Conservation (phyloP, 2,329 filamentous ascomycete genomes). For the Botrytis elliptica region DNA sequence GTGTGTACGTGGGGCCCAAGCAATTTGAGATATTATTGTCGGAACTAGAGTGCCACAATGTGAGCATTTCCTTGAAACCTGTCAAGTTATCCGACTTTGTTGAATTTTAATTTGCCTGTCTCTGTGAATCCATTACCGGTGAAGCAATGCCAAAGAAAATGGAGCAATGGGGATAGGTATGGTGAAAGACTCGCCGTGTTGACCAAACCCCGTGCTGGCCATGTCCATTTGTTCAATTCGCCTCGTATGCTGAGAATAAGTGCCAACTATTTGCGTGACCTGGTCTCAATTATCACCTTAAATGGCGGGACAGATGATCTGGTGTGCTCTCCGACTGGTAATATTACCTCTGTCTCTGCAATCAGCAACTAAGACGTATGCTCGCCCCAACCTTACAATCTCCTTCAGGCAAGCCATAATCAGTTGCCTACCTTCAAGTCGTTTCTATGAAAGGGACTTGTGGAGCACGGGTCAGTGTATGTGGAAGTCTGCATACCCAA, state of each 20-base stretch:
- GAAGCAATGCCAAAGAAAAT: background rate
- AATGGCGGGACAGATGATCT: background rate
- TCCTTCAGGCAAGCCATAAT: background rate
- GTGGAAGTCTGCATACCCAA: conserved; percentile 11
- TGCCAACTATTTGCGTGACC: background rate
- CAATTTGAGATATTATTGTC: background rate
- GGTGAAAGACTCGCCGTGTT: background rate
- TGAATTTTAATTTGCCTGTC: background rate
- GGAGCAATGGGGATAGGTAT: background rate
- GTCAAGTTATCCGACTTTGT: background rate
- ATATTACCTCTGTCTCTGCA: background rate
- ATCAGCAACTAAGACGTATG: conserved; percentile 8
- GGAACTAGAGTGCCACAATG: conserved; percentile 10
- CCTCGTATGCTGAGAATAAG: background rate
- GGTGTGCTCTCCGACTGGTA: conserved; percentile 7
- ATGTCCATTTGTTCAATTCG: background rate
- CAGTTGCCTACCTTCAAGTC: background rate
- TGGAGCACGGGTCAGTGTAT: background rate
- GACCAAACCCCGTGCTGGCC: background rate
- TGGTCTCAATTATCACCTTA: background rate
- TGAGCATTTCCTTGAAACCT: background rate
- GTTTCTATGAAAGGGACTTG: background rate
- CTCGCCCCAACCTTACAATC: background rate
- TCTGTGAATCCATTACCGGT: background rate
- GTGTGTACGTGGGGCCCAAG: background rate